These are phyloP conservation scores for Aspergillus calidoustus DNA, from an alignment of 2,329 filamentous ascomycete genomes.

Conservation along the genomic window DNA sequence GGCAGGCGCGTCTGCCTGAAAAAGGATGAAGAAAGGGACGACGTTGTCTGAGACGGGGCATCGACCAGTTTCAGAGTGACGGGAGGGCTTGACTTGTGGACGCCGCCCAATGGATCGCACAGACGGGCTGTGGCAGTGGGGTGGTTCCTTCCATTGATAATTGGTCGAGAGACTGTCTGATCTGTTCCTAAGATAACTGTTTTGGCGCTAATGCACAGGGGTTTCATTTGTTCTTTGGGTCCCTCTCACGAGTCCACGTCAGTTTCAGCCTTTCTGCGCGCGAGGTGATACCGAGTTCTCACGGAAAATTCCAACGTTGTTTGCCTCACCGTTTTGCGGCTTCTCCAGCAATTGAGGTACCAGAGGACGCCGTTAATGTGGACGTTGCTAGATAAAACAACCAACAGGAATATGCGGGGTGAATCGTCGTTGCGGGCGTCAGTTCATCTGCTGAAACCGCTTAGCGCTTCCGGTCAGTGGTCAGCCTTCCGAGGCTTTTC, in stretches of 20 bases:
- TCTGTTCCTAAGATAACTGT: slow-evolving; percentile 21
- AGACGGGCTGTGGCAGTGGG: slow-evolving; percentile 6
- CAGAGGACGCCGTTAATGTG: not conserved
- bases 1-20: slow-evolving; percentile 15
- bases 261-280: slow-evolving; percentile 22
- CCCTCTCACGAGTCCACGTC: slow-evolving; percentile 22
- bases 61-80: slow-evolving; percentile 28
- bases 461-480: slow-evolving; percentile 9
- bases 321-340: not conserved
- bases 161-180: slow-evolving; percentile 9
- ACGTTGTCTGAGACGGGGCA: slow-evolving; percentile 14
- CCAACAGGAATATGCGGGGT: not conserved
- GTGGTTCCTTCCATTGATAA: slow-evolving; percentile 2
- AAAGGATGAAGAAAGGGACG: slow-evolving; percentile 15
- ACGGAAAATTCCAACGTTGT: not conserved
- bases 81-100: slow-evolving; percentile 16
- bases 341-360: not conserved
- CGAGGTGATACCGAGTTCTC: not conserved
- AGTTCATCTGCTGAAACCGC: slow-evolving; percentile 1
- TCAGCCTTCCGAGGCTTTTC: slow-evolving; percentile 3
- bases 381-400: not conserved
- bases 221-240: slow-evolving; percentile 19
- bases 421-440: not conserved
- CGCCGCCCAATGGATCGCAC: slow-evolving; percentile 16
- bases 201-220: slow-evolving; percentile 19